These are phyloP conservation scores for Thermochaetoides thermophila DNA, from an alignment of 495 filamentous ascomycete genomes.

Conservation along the genomic window DNA sequence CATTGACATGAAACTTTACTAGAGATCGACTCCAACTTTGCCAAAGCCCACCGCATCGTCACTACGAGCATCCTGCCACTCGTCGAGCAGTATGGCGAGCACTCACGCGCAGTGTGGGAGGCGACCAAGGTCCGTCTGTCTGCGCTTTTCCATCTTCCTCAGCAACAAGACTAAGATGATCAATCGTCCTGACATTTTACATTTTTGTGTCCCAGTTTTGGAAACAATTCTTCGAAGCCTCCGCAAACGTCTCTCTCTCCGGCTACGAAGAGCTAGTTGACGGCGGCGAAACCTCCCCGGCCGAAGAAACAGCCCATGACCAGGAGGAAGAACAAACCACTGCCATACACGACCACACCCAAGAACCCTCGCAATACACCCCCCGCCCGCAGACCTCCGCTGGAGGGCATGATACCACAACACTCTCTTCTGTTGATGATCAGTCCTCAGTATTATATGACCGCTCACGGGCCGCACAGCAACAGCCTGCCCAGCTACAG, in stretches of 20 bases:
- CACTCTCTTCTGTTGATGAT: conserved; percentile 18
- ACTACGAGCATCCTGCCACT: conserved; percentile 85
- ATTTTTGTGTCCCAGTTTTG: conserved; percentile 55
- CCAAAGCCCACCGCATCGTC: conserved; percentile 88
- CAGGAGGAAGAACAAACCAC: conserved; percentile 28
- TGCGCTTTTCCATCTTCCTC: not conserved
- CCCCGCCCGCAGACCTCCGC: conserved; percentile 22
- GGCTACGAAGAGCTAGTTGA: conserved; percentile 72
- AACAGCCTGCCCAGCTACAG: too few relatives aligned
- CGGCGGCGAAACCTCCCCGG: conserved; percentile 27
- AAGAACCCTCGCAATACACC: too few relatives aligned
- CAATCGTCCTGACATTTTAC: conserved; percentile 4
- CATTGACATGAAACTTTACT: conserved; percentile 2
- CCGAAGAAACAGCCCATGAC: conserved; percentile 21
- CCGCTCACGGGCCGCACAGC: conserved; percentile 1
- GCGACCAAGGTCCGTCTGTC: conserved; percentile 59
- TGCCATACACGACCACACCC: not conserved
- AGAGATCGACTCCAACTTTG: conserved; percentile 99
- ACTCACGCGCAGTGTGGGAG: conserved; percentile 91
- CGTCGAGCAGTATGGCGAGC: conserved; percentile 91
- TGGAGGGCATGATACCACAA: conserved; percentile 21
- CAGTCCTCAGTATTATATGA: conserved; percentile 17
- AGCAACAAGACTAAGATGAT: not conserved
- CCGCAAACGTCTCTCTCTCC: conserved; percentile 91
- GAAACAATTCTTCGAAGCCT: conserved; percentile 99